These are phyloP conservation scores for Heterobasidion annosum DNA, from an alignment of 1,284 basidiomycete genomes.

Conservation along the genomic window DNA sequence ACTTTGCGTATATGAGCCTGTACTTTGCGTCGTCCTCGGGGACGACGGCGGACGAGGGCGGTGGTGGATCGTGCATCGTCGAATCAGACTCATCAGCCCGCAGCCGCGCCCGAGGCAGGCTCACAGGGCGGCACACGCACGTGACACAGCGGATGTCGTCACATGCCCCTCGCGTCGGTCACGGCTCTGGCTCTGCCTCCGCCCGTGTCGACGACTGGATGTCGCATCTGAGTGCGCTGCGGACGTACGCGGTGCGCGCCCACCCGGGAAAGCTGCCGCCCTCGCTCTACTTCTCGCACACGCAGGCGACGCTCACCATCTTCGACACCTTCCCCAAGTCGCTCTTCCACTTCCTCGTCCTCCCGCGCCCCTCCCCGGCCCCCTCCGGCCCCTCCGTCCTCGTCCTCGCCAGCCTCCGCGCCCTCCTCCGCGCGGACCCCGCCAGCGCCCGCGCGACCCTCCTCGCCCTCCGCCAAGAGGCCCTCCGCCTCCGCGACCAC, in stretches of 20 bases:
- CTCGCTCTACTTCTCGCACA: conserved; percentile 55
- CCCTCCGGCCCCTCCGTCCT: conserved; percentile 14
- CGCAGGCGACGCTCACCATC: conserved; percentile 57
- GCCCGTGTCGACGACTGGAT: no score
- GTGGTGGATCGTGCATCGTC: conserved; percentile 46
- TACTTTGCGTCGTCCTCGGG: conserved; percentile 50
- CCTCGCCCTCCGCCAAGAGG: conserved; percentile 46
- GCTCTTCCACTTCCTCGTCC: conserved; percentile 74
- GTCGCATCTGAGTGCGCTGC: conserved; percentile 22
- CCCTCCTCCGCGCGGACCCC: conserved; percentile 52
- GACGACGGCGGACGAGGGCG: conserved; percentile 14
- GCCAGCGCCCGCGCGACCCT: conserved; percentile 45
- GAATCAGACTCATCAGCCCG: background rate
- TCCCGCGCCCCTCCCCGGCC: conserved; percentile 46
- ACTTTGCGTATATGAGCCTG: conserved; percentile 80
- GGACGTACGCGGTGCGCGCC: conserved; percentile 46
- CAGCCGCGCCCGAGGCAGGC: no score
- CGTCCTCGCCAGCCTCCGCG: conserved; percentile 47
- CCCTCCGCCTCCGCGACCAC: conserved; percentile 42
- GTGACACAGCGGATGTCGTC: no score
- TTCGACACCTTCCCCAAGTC: conserved; percentile 86
- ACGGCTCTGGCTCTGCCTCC: no score
- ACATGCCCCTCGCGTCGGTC: no score
- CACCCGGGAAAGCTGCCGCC: conserved; percentile 47
- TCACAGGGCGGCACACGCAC: no score